Evolutionary conservation across 2,329 filamentous ascomycete species (phyloP).

Genomic region (Trichoderma harzianum): DNA sequence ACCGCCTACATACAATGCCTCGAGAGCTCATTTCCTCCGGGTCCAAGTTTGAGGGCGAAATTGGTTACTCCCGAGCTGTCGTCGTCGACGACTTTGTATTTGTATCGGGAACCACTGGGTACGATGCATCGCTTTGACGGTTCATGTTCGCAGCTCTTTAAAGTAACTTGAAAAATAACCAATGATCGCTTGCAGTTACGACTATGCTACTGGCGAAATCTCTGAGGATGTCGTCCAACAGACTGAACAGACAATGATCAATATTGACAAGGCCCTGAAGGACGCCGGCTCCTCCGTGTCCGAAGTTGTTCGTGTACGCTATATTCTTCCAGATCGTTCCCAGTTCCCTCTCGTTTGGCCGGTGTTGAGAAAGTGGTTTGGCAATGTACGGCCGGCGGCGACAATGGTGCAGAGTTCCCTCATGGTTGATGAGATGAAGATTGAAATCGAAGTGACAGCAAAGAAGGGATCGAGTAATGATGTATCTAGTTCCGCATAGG

Average conservation of each 20-base stretch:
- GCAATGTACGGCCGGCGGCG: conserved; percentile 48
- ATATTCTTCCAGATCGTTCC: conserved; percentile 47
- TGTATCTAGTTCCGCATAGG: neutral
- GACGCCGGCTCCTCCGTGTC: conserved; percentile 41
- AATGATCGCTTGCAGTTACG: conserved; percentile 39
- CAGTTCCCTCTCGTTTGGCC: conserved; percentile 50
- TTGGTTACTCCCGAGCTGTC: conserved; percentile 54
- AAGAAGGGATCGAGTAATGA: conserved; percentile 28
- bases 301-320: conserved; percentile 51
- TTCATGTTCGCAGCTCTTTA: neutral
- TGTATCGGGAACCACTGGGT: conserved; percentile 56
- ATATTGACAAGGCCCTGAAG: conserved; percentile 44
- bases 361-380: conserved; percentile 48
- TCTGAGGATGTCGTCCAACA: conserved; percentile 45
- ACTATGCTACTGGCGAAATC: conserved; percentile 47
- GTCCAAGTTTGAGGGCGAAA: conserved; percentile 50
- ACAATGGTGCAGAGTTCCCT: conserved; percentile 51
- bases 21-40: conserved; percentile 46
- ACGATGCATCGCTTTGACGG: neutral
- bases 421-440: conserved; percentile 48
- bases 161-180: neutral
- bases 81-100: conserved; percentile 49
- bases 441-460: conserved; percentile 45
- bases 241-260: conserved; percentile 47
- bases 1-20: conserved; percentile 26